These are phyloP conservation scores for Gossypium gossypioides DNA, from an alignment of 441 rosid genomes.

Conservation along the genomic window DNA sequence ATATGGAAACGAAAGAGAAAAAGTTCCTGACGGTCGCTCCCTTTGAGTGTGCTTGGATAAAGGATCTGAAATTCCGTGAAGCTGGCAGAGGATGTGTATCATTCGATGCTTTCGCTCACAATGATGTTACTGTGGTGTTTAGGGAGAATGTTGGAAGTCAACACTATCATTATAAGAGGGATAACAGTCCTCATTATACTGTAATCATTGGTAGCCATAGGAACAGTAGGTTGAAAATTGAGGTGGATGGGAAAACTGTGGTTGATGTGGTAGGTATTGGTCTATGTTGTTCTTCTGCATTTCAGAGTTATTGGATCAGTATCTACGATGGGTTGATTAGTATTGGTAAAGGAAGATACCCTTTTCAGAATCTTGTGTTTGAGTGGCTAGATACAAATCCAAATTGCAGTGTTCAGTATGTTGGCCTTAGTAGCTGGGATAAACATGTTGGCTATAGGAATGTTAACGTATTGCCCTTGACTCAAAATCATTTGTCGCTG, in stretches of 20 bases:
- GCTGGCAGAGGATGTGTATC: constrained; percentile 96
- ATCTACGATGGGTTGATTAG: constrained; percentile 86
- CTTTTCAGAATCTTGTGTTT: constrained; percentile 86
- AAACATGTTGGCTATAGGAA: constrained; percentile 95
- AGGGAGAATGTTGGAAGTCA: constrained; percentile 91
- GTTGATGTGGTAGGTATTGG: constrained; percentile 73
- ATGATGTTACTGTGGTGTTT: constrained; percentile 92
- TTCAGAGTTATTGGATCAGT: constrained; percentile 92
- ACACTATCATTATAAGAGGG: constrained; percentile 88
- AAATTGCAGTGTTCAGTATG: constrained; percentile 71
- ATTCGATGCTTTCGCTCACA: constrained; percentile 90
- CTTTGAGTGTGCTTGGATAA: constrained; percentile 96
- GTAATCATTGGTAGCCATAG: constrained; percentile 92
- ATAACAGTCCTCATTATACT: constrained; percentile 84
- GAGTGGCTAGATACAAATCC: constrained; percentile 88
- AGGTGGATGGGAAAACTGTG: constrained; percentile 77
- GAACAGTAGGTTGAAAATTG: constrained; percentile 81
- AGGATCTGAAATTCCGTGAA: constrained; percentile 80
- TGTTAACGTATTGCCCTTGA: constrained; percentile 79
- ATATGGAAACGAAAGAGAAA: constrained; percentile 52
- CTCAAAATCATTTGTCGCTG: constrained; percentile 56
- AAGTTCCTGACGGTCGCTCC: constrained; percentile 85
- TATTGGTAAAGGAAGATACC: constrained; percentile 85
- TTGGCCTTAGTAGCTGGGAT: constrained; percentile 96
- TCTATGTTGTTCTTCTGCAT: constrained; percentile 72